These are phyloP conservation scores for Ceratocystis cacaofunesta DNA, from an alignment of 2,329 filamentous ascomycete genomes.

Conservation along the genomic window DNA sequence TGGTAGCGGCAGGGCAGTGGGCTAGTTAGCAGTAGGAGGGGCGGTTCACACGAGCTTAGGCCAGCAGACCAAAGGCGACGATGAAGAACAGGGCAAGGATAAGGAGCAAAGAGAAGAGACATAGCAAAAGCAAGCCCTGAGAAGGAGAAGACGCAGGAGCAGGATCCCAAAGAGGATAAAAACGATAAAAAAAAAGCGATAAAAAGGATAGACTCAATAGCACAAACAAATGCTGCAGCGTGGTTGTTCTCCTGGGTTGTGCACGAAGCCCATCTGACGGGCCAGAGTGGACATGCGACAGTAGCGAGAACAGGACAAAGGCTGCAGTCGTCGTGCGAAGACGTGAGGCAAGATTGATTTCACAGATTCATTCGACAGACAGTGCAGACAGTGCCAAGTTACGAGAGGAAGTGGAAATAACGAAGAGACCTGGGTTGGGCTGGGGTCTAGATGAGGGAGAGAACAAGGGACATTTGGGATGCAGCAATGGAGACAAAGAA, in stretches of 20 bases:
- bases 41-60: neutral
- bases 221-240: neutral
- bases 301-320: neutral
- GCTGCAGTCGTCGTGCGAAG: neutral
- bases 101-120: neutral
- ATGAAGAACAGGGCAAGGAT: neutral
- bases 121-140: neutral
- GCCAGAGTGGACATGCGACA: neutral
- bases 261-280: too few relatives aligned
- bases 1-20: neutral
- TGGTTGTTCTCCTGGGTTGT: neutral
- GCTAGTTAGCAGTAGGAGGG: neutral
- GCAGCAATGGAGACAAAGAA: slow-evolving; percentile 21
- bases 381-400: too few relatives aligned
- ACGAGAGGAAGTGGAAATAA: neutral
- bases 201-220: neutral
- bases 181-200: neutral
- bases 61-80: neutral
- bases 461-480: slow-evolving; percentile 20
- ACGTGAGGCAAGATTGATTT: neutral
- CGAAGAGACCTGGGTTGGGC: neutral
- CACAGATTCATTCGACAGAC: neutral
- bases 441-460: neutral
- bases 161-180: neutral
- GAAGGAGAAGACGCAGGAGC: neutral